phyloP scores from a whole-genome alignment of 2,329 filamentous ascomycete species.

The Fusarium tupiense region DNA sequence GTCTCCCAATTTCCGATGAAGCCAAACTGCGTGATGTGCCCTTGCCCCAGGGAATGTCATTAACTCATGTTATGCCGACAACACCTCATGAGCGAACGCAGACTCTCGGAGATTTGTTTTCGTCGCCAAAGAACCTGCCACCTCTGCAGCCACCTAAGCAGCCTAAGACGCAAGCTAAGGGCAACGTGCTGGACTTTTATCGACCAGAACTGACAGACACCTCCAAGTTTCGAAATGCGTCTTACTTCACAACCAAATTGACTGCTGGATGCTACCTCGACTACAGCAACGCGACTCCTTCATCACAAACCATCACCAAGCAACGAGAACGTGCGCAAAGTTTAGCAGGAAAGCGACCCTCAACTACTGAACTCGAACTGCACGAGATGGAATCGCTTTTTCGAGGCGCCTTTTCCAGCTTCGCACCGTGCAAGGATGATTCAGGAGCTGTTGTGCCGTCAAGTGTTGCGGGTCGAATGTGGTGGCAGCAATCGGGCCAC shows the following conservation, averaged over 20 bases:
- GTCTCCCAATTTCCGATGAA: constrained; percentile 63
- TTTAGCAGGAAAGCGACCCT: constrained; percentile 67
- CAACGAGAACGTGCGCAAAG: constrained; percentile 79
- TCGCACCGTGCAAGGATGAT: constrained; percentile 80
- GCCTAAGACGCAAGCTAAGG: constrained; percentile 75
- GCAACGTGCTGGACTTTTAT: constrained; percentile 63
- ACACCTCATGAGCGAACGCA: constrained; percentile 59
- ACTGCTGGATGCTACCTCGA: constrained; percentile 76
- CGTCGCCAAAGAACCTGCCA: constrained; percentile 71
- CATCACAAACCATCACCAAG: constrained; percentile 66
- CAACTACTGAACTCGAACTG: constrained; percentile 64
- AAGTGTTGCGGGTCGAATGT: constrained; percentile 73
- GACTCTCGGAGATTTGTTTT: constrained; percentile 79
- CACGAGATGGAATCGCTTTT: constrained; percentile 80
- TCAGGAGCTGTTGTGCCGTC: constrained; percentile 75
- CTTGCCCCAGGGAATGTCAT: constrained; percentile 78
- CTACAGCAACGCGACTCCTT: constrained; percentile 70
- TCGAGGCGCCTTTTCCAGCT: constrained; percentile 80
- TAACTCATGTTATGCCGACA: constrained; percentile 49
- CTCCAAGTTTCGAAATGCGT: constrained; percentile 61
- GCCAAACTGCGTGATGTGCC: constrained; percentile 53
- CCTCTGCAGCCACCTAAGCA: constrained; percentile 77
- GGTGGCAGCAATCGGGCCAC: constrained; percentile 79
- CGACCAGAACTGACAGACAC: constrained; percentile 65
- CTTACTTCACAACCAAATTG: constrained; percentile 74